Evolutionary conservation across 495 filamentous ascomycete species (phyloP).

Genomic region (Parmelia sp.): DNA sequence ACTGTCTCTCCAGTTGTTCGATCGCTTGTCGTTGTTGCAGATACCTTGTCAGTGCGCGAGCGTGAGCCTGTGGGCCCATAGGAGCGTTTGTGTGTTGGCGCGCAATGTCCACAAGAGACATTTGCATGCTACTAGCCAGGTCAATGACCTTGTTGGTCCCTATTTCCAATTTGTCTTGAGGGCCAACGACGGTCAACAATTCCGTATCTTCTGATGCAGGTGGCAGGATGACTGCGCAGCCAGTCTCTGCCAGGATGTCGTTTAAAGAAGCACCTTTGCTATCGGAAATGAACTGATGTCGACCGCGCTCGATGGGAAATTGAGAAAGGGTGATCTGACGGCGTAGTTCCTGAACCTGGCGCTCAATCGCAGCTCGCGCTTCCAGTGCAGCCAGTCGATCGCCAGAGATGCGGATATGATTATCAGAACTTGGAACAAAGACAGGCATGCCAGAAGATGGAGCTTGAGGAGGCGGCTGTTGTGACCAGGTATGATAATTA

Average conservation of each 20-base stretch:
- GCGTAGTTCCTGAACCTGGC: constrained; percentile 62
- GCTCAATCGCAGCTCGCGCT: constrained; percentile 72
- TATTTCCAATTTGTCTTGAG: constrained; percentile 58
- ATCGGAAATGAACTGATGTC: constrained; percentile 88
- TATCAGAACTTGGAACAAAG: constrained; percentile 59
- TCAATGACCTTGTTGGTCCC: constrained; percentile 76
- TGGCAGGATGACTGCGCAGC: constrained; percentile 81
- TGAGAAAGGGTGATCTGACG: constrained; percentile 64
- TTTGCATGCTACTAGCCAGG: constrained; percentile 74
- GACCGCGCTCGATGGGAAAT: constrained; percentile 65
- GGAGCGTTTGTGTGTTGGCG: constrained; percentile 68
- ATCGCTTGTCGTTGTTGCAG: constrained; percentile 69
- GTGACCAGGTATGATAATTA: constrained; percentile 65
- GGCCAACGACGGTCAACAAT: constrained; percentile 76
- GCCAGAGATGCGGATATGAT: constrained; percentile 76
- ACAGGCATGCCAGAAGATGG: constrained; percentile 57
- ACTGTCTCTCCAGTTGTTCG: constrained; percentile 65
- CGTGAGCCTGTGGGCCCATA: constrained; percentile 64
- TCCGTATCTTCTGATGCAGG: constrained; percentile 63
- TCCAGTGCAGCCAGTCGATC: constrained; percentile 78
- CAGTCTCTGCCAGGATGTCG: constrained; percentile 82
- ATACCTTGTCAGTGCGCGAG: constrained; percentile 77
- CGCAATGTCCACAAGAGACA: constrained; percentile 63
- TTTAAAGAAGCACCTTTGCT: constrained; percentile 69
- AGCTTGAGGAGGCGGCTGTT: constrained; percentile 61